Percentiles rank a stretch among this genome's conserved stretches.
Conservation (phyloP, 2,329 filamentous ascomycete species). For the Polychaeton citri region DNA sequence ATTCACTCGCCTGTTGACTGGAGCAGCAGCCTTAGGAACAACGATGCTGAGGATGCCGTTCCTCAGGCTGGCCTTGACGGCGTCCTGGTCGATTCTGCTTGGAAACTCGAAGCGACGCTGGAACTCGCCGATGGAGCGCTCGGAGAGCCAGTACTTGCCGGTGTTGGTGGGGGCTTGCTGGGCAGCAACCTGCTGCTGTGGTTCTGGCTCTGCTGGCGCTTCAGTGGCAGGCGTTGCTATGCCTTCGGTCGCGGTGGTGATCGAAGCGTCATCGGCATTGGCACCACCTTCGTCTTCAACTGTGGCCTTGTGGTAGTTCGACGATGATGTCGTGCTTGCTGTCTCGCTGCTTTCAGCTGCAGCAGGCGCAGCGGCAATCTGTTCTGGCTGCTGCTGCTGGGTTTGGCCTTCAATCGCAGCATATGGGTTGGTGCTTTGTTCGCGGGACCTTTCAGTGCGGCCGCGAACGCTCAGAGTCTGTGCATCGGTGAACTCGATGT, state of each 20-base stretch:
- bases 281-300: conserved; percentile 45
- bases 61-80: conserved; percentile 47
- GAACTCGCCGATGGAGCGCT: conserved; percentile 47
- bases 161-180: conserved; percentile 4
- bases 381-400: conserved; percentile 10
- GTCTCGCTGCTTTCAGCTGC: conserved; percentile 9
- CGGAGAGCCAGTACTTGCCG: conserved; percentile 55
- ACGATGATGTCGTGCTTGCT: conserved; percentile 9
- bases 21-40: conserved; percentile 42
- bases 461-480: conserved; percentile 62
- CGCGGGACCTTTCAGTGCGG: conserved; percentile 50
- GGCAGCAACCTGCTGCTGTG: conserved; percentile 10
- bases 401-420: conserved; percentile 32
- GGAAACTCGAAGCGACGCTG: conserved; percentile 47
- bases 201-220: conserved; percentile 19
- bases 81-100: conserved; percentile 43
- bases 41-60: conserved; percentile 45
- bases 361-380: conserved; percentile 17
- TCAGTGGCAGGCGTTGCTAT: conserved; percentile 16
- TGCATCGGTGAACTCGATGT: conserved; percentile 65
- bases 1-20: conserved; percentile 38
- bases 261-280: conserved; percentile 1
- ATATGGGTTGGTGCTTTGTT: conserved; percentile 39
- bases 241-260: conserved; percentile 9
- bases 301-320: conserved; percentile 42